Evolutionary conservation across 176 grass and related monocot species (phyloP), one percentile per base, ranked within the genome.

Genomic region (Stipa capillata): DNA sequence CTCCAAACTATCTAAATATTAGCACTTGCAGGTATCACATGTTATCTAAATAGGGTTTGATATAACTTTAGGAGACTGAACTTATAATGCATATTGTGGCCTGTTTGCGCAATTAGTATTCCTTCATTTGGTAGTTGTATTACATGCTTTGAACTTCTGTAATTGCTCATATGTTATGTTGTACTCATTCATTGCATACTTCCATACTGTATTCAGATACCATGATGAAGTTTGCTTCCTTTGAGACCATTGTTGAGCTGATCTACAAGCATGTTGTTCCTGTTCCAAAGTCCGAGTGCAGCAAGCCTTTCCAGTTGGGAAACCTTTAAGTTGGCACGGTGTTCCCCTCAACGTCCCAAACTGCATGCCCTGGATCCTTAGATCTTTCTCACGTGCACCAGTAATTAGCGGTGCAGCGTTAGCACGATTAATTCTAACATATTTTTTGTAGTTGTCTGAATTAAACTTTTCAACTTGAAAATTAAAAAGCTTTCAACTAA

Each of bases 141-240:
- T 16, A 15, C 6, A 66, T 57, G 15, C 62, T 77, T 87, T 77
- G 21, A 67, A 68, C 59, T 73, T 50, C 49, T 81, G 7, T 59
- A 60, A 23, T 34, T 89, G 57, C 16, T 36, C 24, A 51, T 65
- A 24, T 49, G 4, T 58, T 61, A 31, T 29, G 16, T 5, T 76
- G 23, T 39, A 66, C 18, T 83, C 39, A 31, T 10, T 17, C 25
- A n/a, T 69, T 52, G 12, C 24, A 65, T 43, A 13, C 17, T 72
- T 82, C 24, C 14, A 18, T 62, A 2, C n/a, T 80, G 14, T 43
- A 15, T 86, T 72, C 78, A 99, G 96, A 99, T 66, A 99, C 96
- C 54, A 99, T 99, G 96, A 99, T 99, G 96, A 99, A 99, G 72
- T 95, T 99, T 89, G 96, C 92, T 13, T 91, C 96, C 2, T 99